Evolutionary conservation across 768 basidiomycete species (phyloP).

Genomic region (Termitomyces sp.): DNA sequence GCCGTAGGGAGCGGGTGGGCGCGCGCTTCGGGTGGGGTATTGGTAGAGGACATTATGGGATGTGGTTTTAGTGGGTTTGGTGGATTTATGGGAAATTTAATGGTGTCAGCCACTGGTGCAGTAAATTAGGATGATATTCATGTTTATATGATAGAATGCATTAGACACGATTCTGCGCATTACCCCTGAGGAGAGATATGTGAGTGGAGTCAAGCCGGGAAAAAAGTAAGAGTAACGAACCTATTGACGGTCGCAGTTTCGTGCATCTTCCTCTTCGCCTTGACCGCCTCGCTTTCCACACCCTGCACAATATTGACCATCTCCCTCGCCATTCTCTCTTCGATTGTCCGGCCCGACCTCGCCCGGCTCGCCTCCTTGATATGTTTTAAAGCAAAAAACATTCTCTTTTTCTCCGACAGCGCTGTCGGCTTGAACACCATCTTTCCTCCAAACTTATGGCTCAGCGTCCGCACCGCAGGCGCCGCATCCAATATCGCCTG

Average conservation of each 20-base stretch:
- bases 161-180: slow-evolving; percentile 12
- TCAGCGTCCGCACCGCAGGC: slow-evolving; percentile 55
- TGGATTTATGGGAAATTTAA: not conserved
- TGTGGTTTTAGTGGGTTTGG: not conserved
- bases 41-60: not conserved
- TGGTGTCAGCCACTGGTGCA: not conserved
- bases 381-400: slow-evolving; percentile 63
- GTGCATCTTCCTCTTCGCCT: slow-evolving; percentile 59
- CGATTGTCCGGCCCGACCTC: slow-evolving; percentile 49
- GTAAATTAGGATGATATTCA: not conserved
- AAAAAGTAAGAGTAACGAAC: slow-evolving; percentile 33
- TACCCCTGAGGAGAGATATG: slow-evolving; percentile 7
- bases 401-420: slow-evolving; percentile 76
- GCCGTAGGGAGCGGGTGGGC: not conserved
- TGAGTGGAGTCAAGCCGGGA: not conserved
- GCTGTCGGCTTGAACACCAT: slow-evolving; percentile 60
- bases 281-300: slow-evolving; percentile 43
- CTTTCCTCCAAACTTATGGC: slow-evolving; percentile 42
- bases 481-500: slow-evolving; percentile 63
- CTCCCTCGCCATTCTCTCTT: slow-evolving; percentile 75
- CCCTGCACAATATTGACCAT: slow-evolving; percentile 66
- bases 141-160: not conserved
- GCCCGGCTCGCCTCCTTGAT: slow-evolving; percentile 59
- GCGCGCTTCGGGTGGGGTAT: not conserved
- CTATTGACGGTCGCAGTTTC: slow-evolving; percentile 71